These are phyloP conservation scores for Medakamo hakoo DNA, from an alignment of 139 green algal species.

Conservation along the genomic window DNA sequence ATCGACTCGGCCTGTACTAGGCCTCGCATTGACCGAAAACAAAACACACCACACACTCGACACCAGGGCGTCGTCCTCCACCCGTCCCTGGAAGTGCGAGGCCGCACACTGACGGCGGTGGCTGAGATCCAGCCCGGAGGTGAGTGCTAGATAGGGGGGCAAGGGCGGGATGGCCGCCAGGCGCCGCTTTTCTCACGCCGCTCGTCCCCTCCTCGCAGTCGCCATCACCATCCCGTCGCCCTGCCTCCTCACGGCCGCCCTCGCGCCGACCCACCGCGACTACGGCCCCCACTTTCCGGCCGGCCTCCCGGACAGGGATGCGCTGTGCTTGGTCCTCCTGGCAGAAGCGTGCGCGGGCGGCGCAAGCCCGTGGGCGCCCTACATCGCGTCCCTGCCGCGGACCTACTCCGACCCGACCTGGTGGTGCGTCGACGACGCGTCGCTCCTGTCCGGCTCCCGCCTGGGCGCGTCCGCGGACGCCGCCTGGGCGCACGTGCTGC, in stretches of 20 bases:
- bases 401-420: constrained; percentile 28
- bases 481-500: not conserved
- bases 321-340: constrained; percentile 31
- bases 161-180: too few relatives aligned
- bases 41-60: too few relatives aligned
- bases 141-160: too few relatives aligned
- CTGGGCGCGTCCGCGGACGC: constrained; percentile 5
- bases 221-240: constrained; percentile 11
- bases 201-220: not conserved
- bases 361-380: constrained; percentile 18
- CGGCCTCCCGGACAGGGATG: constrained; percentile 11
- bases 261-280: not conserved
- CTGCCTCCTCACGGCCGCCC: constrained; percentile 12
- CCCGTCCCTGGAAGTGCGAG: not conserved
- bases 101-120: not conserved
- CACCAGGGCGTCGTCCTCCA: not conserved
- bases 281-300: constrained; percentile 9
- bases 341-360: constrained; percentile 15
- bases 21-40: too few relatives aligned
- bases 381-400: constrained; percentile 22
- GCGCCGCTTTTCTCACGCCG: too few relatives aligned
- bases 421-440: constrained; percentile 13
- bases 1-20: too few relatives aligned
- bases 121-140: too few relatives aligned
- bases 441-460: constrained; percentile 23